Evolutionary conservation across 2,329 filamentous ascomycete species (phyloP).

Genomic region (Paraphaeosphaeria sporulosa): DNA sequence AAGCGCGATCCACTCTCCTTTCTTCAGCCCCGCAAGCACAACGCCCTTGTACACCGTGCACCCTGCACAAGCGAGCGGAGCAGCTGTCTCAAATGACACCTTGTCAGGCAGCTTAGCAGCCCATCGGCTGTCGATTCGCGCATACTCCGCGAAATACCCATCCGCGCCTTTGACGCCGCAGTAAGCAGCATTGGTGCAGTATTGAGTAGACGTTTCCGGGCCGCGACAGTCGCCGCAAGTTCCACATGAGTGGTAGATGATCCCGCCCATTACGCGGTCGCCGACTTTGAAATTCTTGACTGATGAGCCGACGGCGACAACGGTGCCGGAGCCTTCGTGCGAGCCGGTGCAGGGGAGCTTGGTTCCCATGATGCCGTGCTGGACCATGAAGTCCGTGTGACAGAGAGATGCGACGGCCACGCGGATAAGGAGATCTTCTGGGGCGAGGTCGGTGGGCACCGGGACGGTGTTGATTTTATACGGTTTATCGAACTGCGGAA

Average conservation of each 20-base stretch:
- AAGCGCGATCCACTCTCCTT: slow-evolving; percentile 79
- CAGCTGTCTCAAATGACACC: slow-evolving; percentile 30
- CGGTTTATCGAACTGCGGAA: slow-evolving; percentile 58
- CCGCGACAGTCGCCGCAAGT: slow-evolving; percentile 61
- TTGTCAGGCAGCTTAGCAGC: slow-evolving; percentile 30
- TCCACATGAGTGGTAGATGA: slow-evolving; percentile 63
- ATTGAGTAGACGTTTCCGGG: slow-evolving; percentile 60
- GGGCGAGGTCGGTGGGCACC: slow-evolving; percentile 56
- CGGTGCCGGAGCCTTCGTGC: slow-evolving; percentile 62
- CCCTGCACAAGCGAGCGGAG: slow-evolving; percentile 39
- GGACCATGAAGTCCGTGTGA: slow-evolving; percentile 68
- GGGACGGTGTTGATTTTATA: slow-evolving; percentile 62
- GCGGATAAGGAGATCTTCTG: slow-evolving; percentile 66
- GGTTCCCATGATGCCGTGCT: slow-evolving; percentile 57
- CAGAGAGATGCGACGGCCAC: slow-evolving; percentile 67
- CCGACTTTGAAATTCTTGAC: slow-evolving; percentile 57
- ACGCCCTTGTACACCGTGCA: slow-evolving; percentile 76
- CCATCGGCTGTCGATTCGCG: slow-evolving; percentile 24
- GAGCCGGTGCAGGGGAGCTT: slow-evolving; percentile 57
- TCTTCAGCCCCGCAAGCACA: slow-evolving; percentile 74
- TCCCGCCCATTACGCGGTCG: slow-evolving; percentile 64
- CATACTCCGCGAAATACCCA: slow-evolving; percentile 59
- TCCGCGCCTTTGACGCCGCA: slow-evolving; percentile 50
- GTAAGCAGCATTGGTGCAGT: slow-evolving; percentile 51
- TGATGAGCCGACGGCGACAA: slow-evolving; percentile 56